phyloP scores from a whole-genome alignment of 768 basidiomycete genomes.

The Agaricus blazei region DNA sequence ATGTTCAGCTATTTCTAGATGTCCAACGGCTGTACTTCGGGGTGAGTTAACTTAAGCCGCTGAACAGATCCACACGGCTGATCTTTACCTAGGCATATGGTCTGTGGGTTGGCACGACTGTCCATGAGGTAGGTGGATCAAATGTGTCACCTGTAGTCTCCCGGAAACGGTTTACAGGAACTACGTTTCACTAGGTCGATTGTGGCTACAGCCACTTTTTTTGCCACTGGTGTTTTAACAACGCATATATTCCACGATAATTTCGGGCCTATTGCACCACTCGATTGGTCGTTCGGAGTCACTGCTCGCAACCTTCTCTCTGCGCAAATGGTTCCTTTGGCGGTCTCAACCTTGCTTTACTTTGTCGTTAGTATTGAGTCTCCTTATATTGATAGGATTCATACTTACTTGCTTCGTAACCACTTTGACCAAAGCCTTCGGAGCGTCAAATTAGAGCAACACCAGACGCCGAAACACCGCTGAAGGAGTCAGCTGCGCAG shows the following conservation, averaged over 20 bases:
- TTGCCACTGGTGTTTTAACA: conserved; percentile 42
- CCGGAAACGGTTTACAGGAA: conserved; percentile 4
- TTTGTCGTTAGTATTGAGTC: conserved; percentile 13
- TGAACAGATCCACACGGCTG: neutral
- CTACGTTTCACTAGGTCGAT: conserved; percentile 36
- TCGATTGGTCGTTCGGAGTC: conserved; percentile 37
- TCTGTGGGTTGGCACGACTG: conserved; percentile 52
- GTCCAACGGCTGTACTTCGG: conserved; percentile 62
- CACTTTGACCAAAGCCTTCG: neutral
- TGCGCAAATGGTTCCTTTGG: conserved; percentile 35
- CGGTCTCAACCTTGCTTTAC: conserved; percentile 23
- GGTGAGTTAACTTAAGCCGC: conserved; percentile 27
- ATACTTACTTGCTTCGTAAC: neutral
- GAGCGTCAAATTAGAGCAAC: conserved; percentile 7
- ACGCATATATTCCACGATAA: conserved; percentile 32
- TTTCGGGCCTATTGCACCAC: conserved; percentile 22
- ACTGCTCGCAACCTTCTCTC: conserved; percentile 30
- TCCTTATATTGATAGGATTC: neutral
- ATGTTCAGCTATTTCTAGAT: conserved; percentile 27
- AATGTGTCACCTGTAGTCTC: conserved; percentile 4
- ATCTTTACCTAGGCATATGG: conserved; percentile 48
- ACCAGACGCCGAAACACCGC: conserved; percentile 9
- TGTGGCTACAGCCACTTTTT: conserved; percentile 50
- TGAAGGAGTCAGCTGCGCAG: conserved; percentile 9
- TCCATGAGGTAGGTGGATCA: conserved; percentile 40